Evolutionary conservation across 1,139 yeast species (phyloP).

Genomic region (Candida smagusa): DNA sequence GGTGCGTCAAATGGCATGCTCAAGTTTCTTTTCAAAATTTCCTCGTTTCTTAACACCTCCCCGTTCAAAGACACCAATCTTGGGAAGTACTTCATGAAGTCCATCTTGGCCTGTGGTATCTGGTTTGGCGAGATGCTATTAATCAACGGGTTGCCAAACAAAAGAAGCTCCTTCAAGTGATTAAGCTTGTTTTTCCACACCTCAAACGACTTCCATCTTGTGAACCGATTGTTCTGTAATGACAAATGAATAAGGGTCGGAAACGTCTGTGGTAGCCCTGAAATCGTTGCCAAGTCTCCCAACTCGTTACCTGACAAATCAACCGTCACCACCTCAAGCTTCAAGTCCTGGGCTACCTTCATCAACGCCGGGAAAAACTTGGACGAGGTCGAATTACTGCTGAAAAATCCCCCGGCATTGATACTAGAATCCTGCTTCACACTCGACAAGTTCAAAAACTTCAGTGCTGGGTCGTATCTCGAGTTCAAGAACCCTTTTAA

Average conservation of each 20-base stretch:
- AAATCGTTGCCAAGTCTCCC: constrained; percentile 56
- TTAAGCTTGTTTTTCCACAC: constrained; percentile 77
- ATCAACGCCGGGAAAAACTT: constrained; percentile 90
- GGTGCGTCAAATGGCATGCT: constrained; percentile 53
- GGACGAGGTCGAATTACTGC: constrained; percentile 54
- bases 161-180: constrained; percentile 67
- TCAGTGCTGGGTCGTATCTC: constrained; percentile 63
- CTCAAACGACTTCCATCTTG: constrained; percentile 59
- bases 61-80: constrained; percentile 77
- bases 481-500: constrained; percentile 59
- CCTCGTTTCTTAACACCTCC: constrained; percentile 70
- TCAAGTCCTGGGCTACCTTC: constrained; percentile 67
- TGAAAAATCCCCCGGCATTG: constrained; percentile 61
- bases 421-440: constrained; percentile 67
- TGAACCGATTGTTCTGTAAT: constrained; percentile 68
- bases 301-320: constrained; percentile 72
- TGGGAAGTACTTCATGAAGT: constrained; percentile 72
- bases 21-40: constrained; percentile 49
- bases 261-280: constrained; percentile 67
- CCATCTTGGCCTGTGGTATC: constrained; percentile 52
- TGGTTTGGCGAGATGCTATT: constrained; percentile 21
- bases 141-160: constrained; percentile 75
- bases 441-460: constrained; percentile 68
- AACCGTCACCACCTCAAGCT: constrained; percentile 63
- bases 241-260: constrained; percentile 79